phyloP scores from a whole-genome alignment of 2,329 filamentous ascomycete species.

The Lachnellula cervina region DNA sequence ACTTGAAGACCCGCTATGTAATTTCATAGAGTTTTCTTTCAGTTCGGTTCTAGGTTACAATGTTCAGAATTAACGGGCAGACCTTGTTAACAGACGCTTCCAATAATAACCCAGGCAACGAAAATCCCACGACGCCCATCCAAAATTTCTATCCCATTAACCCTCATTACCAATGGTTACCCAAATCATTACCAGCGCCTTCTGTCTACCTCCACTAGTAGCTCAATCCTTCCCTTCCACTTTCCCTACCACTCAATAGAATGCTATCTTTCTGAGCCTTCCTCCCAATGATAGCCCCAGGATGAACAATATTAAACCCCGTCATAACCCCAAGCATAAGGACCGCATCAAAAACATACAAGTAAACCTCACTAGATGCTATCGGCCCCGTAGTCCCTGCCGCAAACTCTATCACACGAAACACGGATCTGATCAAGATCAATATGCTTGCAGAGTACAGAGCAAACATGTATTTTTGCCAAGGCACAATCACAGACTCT shows the following conservation, averaged over 20 bases:
- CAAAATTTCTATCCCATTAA: neutral
- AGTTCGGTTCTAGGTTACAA: too few relatives aligned
- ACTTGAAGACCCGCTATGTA: too few relatives aligned
- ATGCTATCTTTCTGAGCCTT: neutral
- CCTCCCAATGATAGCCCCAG: slow-evolving; percentile 25
- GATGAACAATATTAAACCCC: slow-evolving; percentile 35
- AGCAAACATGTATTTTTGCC: slow-evolving; percentile 34
- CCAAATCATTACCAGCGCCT: neutral
- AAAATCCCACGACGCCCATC: neutral
- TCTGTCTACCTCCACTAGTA: neutral
- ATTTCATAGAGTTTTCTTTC: too few relatives aligned
- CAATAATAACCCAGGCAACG: too few relatives aligned
- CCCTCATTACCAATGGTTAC: neutral
- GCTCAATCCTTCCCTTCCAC: neutral
- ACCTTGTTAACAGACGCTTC: too few relatives aligned
- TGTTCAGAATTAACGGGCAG: too few relatives aligned
- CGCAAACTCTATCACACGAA: slow-evolving; percentile 45
- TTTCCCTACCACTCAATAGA: neutral
- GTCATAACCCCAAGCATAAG: slow-evolving; percentile 39
- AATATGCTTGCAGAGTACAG: slow-evolving; percentile 40
- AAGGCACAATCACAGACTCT: slow-evolving; percentile 6
- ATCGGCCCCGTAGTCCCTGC: slow-evolving; percentile 41
- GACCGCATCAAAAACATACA: slow-evolving; percentile 44
- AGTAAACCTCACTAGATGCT: slow-evolving; percentile 39
- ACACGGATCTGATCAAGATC: slow-evolving; percentile 45